Evolutionary conservation across 192 early-diverging fungal genomes (phyloP).

Genomic region (Backusella australiensis): DNA sequence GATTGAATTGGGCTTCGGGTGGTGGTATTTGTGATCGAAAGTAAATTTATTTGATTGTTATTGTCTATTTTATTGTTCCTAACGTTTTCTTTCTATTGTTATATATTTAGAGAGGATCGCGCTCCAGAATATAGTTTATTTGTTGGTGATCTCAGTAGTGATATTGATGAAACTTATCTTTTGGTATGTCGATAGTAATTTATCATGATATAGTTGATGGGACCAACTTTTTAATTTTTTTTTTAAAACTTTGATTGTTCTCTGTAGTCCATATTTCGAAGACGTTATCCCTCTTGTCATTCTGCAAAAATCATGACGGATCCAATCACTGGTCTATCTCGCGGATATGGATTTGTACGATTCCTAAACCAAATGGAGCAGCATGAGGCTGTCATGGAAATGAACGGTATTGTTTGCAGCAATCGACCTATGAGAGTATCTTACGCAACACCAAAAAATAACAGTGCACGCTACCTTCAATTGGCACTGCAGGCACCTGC

Average conservation of each 20-base stretch:
- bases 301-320: constrained; percentile 94
- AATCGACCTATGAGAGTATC: constrained; percentile 88
- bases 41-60: constrained; percentile 32
- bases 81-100: background rate
- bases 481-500: constrained; percentile 9
- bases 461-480: constrained; percentile 49
- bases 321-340: constrained; percentile 71
- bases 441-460: constrained; percentile 85
- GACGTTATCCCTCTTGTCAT: constrained; percentile 79
- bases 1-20: constrained; percentile 93
- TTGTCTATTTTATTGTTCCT: background rate
- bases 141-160: constrained; percentile 90
- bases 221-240: background rate
- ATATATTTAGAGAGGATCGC: constrained; percentile 43
- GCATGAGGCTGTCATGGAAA: constrained; percentile 85
- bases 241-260: background rate
- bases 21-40: constrained; percentile 58
- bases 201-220: background rate
- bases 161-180: constrained; percentile 82
- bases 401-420: constrained; percentile 81
- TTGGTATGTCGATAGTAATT: constrained; percentile 49
- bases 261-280: constrained; percentile 74
- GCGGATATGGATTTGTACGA: constrained; percentile 94
- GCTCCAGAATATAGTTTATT: constrained; percentile 87
- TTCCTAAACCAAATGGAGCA: constrained; percentile 85